Evolutionary conservation across 805 yeast genomes (phyloP), one percentile per base, ranked within the genome.

Genomic region (Sugiyamaella mastotermitis): DNA sequence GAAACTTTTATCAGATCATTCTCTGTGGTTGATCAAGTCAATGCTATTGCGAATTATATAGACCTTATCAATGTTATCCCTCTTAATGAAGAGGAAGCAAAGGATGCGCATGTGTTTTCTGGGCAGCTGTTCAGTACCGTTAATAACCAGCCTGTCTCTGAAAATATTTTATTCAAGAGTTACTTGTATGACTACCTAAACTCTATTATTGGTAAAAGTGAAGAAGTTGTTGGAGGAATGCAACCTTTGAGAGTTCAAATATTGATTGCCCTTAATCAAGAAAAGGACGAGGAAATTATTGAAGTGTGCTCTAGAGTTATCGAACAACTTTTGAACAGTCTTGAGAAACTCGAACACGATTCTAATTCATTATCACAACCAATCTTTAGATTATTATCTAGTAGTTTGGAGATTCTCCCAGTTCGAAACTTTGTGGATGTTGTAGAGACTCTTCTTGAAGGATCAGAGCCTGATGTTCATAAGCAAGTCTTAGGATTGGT

Each of bases 341-440:
- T 36, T 19, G 11, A n/a, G 22, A 16, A 14, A 5, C 17, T 11
- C 14, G n/a, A 6, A 7, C n/a, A 7, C 13, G 33, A 31, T 31
- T 10, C 8, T 31, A 14, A 5, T 11, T 22, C 24, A 7, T 17
- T 27, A 7, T 14, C 17, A 27, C 57, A 53, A 30, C 65, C 64
- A 23, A 60, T 80, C 37, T 76, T 76, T 54, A 68, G 66, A 19
- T 60, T 84, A 35, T 66, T 90, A 46, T 74, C 77, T 23, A 74
- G 74, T 47, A 63, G 80, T 46, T 63, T 90, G 42, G 76, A 77
- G 41, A 65, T 86, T 45, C 65, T 90, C 37, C 96, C 97, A 21
- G 72, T 87, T 46, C 71, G 71, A 45, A 72, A 76, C 47, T 88
- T 84, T 56, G 80, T 81, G 20, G 65, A 69, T 13, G 75, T 94